Base-by-base conservation (phyloP, 805 yeast species). In the Alloascoidea africana region DNA sequence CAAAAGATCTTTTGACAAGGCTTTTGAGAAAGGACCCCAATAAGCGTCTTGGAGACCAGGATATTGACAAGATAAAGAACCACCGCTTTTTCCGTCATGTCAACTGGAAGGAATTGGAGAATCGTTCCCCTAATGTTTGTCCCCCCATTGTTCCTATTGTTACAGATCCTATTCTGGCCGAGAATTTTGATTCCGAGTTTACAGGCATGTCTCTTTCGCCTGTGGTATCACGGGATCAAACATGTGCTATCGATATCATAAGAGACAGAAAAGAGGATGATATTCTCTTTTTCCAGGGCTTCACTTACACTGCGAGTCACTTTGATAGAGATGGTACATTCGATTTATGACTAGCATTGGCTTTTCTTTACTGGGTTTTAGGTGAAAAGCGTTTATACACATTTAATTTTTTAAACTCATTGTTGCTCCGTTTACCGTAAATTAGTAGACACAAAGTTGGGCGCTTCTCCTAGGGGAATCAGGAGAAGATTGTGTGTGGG, bases 131-230 rank as follows among this genome's bases (percentile, higher is more conserved):
- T 18, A 55, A 56, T 1, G 55, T 69, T 4, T 58, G 60, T 38
- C 93, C 94, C 2, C 95, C 96, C 1, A 77, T 85, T 27, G 59
- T 74, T n/a, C 95, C 96, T 1, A 57, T 83, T 4, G 71, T 86
- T 33, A 80, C 93, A 0, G 76, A 84, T 49, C 89, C 93, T 16
- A 76, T 65, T 35, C 52, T 80, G 39, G 95, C 95, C 0, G 95
- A 85, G 52, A 85, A 85, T 49, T 85, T 85, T 51, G 84, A 83
- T 44, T 56, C 66, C 5, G 87, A 81, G 42, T 85, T 85, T 56
- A 85, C 95, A 0, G 67, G 66, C 5, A 67, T 82, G 77, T 60
- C 46, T 1, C 37, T 63, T 14, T 17, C 17, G n/a, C 37, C 18
- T 48, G 53, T 2, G 47, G 43, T 52, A 3, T 53, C 54, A 2